A percentile compares a stretch with the other conserved stretches of the same genome.
Conservation (phyloP, 495 filamentous ascomycete genomes). For the Aspergillus carlsbadensis region DNA sequence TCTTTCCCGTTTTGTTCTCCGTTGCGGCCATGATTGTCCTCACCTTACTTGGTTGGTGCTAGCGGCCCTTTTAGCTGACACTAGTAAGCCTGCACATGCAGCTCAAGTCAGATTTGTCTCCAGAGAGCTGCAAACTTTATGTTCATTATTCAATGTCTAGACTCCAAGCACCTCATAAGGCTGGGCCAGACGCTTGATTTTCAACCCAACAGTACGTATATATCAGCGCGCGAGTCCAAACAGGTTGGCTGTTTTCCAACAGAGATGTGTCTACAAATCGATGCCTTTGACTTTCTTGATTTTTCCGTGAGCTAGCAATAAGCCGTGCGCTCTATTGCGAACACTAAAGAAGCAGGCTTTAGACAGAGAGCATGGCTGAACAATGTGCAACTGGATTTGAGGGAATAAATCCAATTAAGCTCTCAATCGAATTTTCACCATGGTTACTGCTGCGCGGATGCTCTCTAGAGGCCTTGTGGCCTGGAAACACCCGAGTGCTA, state of each 20-base stretch:
- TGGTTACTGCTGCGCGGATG: too few relatives aligned
- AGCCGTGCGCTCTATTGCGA: too few relatives aligned
- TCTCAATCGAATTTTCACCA: too few relatives aligned
- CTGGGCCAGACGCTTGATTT: background rate
- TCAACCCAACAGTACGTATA: too few relatives aligned
- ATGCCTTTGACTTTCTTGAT: too few relatives aligned
- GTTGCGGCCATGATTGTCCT: background rate
- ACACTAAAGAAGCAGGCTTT: too few relatives aligned
- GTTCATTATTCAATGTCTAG: background rate
- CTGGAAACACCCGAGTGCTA: background rate
- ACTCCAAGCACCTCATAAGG: background rate
- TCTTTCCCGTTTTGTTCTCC: constrained; percentile 1
- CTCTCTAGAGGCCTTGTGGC: too few relatives aligned
- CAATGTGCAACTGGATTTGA: too few relatives aligned
- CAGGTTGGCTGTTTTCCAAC: background rate
- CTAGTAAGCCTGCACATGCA: constrained; percentile 8
- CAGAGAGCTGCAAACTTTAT: constrained; percentile 7
- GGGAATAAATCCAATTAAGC: too few relatives aligned
- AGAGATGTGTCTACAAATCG: too few relatives aligned
- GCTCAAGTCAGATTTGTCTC: constrained; percentile 6
- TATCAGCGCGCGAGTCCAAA: background rate
- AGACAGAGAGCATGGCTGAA: too few relatives aligned
- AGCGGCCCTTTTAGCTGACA: background rate
- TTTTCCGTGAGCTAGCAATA: too few relatives aligned
- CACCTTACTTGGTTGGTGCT: background rate